Evolutionary conservation across 345 rosid species (phyloP).

Genomic region (Pugionium dolabratum): DNA sequence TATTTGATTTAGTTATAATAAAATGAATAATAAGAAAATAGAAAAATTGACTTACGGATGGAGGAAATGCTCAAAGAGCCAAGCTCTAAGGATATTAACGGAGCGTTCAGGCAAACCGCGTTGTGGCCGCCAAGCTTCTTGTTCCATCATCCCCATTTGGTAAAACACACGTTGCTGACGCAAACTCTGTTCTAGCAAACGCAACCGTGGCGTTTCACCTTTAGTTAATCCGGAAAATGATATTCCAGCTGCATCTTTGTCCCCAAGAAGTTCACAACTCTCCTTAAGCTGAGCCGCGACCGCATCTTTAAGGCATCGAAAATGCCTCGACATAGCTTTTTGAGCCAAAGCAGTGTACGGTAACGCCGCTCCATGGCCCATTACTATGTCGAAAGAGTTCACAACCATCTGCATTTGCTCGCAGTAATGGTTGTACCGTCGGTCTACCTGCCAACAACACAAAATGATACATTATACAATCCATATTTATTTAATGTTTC

Average conservation of each 20-base stretch:
- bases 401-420: constrained; percentile 98
- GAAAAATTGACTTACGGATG: constrained; percentile 76
- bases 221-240: constrained; percentile 68
- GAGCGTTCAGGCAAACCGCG: constrained; percentile 97
- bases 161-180: constrained; percentile 91
- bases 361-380: constrained; percentile 88
- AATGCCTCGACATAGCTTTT: constrained; percentile 98
- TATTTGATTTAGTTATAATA: not conserved
- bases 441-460: constrained; percentile 70
- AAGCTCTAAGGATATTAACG: constrained; percentile 85
- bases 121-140: constrained; percentile 97
- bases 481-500: not conserved
- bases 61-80: constrained; percentile 99
- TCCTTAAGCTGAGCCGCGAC: constrained; percentile 67
- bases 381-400: constrained; percentile 88
- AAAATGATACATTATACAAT: constrained; percentile 28
- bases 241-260: constrained; percentile 64
- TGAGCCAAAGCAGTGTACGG: constrained; percentile 95
- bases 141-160: constrained; percentile 97
- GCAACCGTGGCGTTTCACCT: constrained; percentile 93
- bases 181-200: constrained; percentile 77
- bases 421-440: constrained; percentile 88
- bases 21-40: constrained; percentile 1
- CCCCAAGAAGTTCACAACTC: constrained; percentile 78
- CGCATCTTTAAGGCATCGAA: constrained; percentile 88